Evolutionary conservation across 371 early-diverging fungal species (phyloP).

Genomic region (Basidiobolus meristosporus): DNA sequence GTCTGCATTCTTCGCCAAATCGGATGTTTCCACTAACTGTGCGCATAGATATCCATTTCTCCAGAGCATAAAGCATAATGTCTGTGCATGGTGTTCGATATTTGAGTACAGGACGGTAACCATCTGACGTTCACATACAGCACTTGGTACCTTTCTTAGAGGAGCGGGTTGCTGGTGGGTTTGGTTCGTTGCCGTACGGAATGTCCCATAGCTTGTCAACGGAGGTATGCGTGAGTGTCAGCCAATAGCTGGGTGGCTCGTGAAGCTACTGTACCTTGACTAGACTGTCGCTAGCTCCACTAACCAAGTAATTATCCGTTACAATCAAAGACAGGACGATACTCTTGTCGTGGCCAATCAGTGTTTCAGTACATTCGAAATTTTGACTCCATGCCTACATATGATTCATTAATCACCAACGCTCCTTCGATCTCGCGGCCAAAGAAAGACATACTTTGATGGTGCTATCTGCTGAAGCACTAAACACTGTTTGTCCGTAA

Average conservation of each 20-base stretch:
- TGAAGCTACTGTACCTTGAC: slow-evolving; percentile 48
- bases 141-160: too few relatives aligned
- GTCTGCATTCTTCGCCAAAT: slow-evolving; percentile 49
- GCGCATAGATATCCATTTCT: slow-evolving; percentile 45
- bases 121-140: too few relatives aligned
- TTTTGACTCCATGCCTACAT: slow-evolving; percentile 41
- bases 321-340: slow-evolving; percentile 41
- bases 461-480: slow-evolving; percentile 56
- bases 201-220: not conserved
- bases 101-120: not conserved
- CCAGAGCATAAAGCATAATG: slow-evolving; percentile 35
- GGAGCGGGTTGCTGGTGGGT: too few relatives aligned
- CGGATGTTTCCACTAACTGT: slow-evolving; percentile 44
- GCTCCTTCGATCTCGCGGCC: not conserved
- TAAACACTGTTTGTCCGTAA: slow-evolving; percentile 24
- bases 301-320: slow-evolving; percentile 30
- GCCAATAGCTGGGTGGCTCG: not conserved
- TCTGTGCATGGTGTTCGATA: slow-evolving; percentile 9
- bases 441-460: slow-evolving; percentile 54
- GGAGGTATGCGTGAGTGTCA: not conserved
- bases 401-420: not conserved
- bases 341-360: slow-evolving; percentile 35
- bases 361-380: slow-evolving; percentile 36
- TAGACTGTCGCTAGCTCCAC: slow-evolving; percentile 43
- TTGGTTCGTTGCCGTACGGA: not conserved